Conservation (phyloP, 1,139 yeast genomes). For the Yamadazyma jaroonii region DNA sequence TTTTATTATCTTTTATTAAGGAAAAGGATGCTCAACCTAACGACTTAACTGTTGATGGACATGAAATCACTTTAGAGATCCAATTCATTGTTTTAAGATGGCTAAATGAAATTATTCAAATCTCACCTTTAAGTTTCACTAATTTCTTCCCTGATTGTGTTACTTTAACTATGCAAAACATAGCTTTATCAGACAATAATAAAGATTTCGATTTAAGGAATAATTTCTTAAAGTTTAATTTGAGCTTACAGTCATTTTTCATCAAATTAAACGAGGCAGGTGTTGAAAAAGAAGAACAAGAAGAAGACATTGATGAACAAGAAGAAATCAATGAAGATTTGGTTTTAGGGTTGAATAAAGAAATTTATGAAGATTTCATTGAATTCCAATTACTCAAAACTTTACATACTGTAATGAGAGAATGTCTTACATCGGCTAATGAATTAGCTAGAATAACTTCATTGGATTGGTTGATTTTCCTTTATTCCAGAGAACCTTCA, state of each 20-base stretch:
- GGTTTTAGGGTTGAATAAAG: constrained; percentile 35
- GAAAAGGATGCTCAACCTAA: constrained; percentile 20
- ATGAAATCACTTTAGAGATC: constrained; percentile 64
- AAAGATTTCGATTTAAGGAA: constrained; percentile 40
- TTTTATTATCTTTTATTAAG: constrained; percentile 74
- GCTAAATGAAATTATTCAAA: constrained; percentile 71
- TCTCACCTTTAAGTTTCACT: constrained; percentile 75
- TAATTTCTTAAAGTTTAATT: constrained; percentile 35
- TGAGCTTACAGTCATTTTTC: constrained; percentile 33
- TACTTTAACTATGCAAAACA: constrained; percentile 34
- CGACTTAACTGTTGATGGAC: constrained; percentile 35
- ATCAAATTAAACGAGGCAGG: constrained; percentile 25
- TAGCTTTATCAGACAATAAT: constrained; percentile 36
- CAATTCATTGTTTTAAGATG: constrained; percentile 80
- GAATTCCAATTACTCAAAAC: constrained; percentile 38
- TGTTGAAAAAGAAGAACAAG: constrained; percentile 1
- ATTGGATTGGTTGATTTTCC: constrained; percentile 85
- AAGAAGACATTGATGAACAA: neutral
- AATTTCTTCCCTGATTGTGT: constrained; percentile 52
- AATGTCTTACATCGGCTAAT: constrained; percentile 43
- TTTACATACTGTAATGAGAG: constrained; percentile 33
- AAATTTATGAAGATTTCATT: constrained; percentile 39
- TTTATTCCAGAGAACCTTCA: constrained; percentile 71
- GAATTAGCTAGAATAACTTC: constrained; percentile 84
- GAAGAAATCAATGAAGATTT: constrained; percentile 15